A percentile compares a stretch with the other conserved stretches of the same genome.
phyloP scores from a whole-genome alignment of 1,284 basidiomycete genomes.

The Anthracocystis setariae region DNA sequence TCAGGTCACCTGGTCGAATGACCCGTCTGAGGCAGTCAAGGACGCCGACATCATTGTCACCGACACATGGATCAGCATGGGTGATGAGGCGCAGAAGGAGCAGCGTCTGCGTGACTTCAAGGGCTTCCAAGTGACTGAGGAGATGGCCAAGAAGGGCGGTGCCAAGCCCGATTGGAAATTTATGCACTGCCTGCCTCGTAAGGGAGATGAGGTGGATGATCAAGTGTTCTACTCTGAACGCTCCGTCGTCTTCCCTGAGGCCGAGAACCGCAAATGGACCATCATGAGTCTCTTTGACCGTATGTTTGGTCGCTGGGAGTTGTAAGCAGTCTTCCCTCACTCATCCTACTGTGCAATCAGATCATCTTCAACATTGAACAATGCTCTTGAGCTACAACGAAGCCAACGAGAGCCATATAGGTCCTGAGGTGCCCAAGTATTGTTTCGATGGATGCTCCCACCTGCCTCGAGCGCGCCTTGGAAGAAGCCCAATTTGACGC shows the following conservation, averaged over 20 bases:
- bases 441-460: too few species aligned
- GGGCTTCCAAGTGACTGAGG: slow-evolving; percentile 94
- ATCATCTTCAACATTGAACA: not conserved
- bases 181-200: slow-evolving; percentile 93
- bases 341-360: not conserved
- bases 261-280: slow-evolving; percentile 68
- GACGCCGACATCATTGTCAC: slow-evolving; percentile 94
- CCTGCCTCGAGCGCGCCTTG: too few species aligned
- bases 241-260: slow-evolving; percentile 66
- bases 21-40: slow-evolving; percentile 85
- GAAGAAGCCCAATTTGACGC: not conserved
- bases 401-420: not conserved
- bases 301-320: slow-evolving; percentile 58
- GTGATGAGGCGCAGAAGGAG: slow-evolving; percentile 93
- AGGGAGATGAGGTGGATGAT: slow-evolving; percentile 79
- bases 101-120: slow-evolving; percentile 85
- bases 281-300: slow-evolving; percentile 66
- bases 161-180: slow-evolving; percentile 93
- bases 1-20: slow-evolving; percentile 77
- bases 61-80: slow-evolving; percentile 83
- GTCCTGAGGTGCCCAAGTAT: too few species aligned
- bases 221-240: slow-evolving; percentile 65
- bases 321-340: slow-evolving; percentile 23
- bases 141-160: slow-evolving; percentile 73
- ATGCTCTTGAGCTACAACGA: not conserved